phyloP scores from a whole-genome alignment of 345 rosid genomes.

The Bretschneidera sinensis region DNA sequence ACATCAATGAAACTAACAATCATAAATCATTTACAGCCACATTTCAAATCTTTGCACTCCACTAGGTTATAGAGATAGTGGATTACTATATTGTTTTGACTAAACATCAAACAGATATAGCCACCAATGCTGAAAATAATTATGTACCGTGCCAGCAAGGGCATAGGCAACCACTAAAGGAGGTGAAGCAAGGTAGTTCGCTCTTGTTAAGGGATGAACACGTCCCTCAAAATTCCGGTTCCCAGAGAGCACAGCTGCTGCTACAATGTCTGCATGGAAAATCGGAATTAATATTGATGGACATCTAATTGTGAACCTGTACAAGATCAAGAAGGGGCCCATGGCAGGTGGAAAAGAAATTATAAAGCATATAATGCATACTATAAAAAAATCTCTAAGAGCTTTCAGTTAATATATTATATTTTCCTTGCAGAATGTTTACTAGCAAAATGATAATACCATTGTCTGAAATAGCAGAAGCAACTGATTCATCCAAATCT shows the following conservation, averaged over 20 bases:
- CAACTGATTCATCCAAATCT: slow-evolving; percentile 88
- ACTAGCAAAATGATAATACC: slow-evolving; percentile 33
- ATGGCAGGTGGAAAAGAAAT: no score
- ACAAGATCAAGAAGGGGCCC: no score
- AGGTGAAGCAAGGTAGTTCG: slow-evolving; percentile 99
- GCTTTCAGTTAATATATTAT: neutral
- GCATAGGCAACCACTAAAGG: slow-evolving; percentile 99
- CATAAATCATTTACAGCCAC: no score
- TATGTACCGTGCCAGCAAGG: slow-evolving; percentile 91
- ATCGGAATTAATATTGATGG: neutral
- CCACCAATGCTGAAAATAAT: neutral
- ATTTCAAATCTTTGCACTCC: no score
- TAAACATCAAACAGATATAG: neutral
- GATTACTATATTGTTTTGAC: no score
- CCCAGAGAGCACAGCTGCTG: slow-evolving; percentile 94
- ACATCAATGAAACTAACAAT: no score
- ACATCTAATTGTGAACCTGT: neutral
- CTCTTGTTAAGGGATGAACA: slow-evolving; percentile 96
- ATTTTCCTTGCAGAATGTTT: neutral
- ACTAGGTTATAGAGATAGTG: no score
- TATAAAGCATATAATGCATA: no score
- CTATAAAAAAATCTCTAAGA: no score
- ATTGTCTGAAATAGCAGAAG: slow-evolving; percentile 85
- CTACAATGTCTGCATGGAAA: slow-evolving; percentile 71
- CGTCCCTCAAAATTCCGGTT: slow-evolving; percentile 98